Conservation (phyloP, 352 stramenopile species). For the Globisporangium recalcitrans region DNA sequence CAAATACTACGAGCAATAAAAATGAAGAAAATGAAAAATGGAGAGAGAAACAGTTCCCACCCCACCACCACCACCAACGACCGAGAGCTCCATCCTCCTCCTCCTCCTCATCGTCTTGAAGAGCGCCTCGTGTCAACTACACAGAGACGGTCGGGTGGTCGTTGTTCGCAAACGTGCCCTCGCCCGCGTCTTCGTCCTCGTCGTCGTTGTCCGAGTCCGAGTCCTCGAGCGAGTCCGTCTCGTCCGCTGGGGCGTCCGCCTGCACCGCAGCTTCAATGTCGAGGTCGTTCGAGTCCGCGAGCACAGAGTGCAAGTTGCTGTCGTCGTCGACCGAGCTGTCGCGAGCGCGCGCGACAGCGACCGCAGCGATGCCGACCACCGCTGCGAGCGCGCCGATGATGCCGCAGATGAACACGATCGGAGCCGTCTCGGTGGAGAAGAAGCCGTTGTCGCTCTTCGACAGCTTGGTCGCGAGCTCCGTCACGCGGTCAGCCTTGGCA, state of each 20-base stretch:
- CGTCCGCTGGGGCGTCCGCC: conserved; percentile 29
- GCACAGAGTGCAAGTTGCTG: conserved; percentile 32
- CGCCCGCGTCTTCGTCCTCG: conserved; percentile 31
- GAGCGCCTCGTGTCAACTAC: not conserved
- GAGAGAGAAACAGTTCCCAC: conserved; percentile 2
- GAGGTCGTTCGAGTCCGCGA: conserved; percentile 38
- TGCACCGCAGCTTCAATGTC: conserved; percentile 50
- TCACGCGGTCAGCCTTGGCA: conserved; percentile 30
- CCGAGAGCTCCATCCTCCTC: not conserved
- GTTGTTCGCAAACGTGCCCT: conserved; percentile 59
- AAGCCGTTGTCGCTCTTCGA: conserved; percentile 29
- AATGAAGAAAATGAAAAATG: conserved; percentile 9
- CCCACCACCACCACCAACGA: conserved; percentile 8
- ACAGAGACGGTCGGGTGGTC: conserved; percentile 27
- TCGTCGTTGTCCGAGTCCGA: conserved; percentile 49
- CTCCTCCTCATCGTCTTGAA: not conserved
- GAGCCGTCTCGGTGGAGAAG: conserved; percentile 34
- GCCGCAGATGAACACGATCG: conserved; percentile 59
- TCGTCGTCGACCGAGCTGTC: conserved; percentile 18
- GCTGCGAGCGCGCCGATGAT: conserved; percentile 60
- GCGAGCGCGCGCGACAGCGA: conserved; percentile 38
- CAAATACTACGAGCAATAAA: conserved; percentile 9
- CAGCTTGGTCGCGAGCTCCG: conserved; percentile 55
- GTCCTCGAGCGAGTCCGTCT: conserved; percentile 35
- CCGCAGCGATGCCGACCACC: conserved; percentile 53